phyloP scores from a whole-genome alignment of 345 rosid species.

The Iberis pinnata region DNA sequence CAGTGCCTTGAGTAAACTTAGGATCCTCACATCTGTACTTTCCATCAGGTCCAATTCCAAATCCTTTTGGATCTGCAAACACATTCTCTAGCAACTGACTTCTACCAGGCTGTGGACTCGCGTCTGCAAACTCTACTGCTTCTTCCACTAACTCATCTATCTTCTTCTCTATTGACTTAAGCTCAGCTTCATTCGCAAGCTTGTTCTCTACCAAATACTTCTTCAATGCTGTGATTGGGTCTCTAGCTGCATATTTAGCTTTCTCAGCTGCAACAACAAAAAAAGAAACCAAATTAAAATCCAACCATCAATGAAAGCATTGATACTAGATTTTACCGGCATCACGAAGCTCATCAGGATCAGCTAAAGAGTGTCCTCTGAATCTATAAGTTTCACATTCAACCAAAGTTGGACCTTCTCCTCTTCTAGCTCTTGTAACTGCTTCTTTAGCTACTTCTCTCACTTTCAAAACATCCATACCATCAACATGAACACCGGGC shows the following conservation, averaged over 20 bases:
- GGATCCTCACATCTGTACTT: slow-evolving; percentile 80
- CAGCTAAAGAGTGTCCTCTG: slow-evolving; percentile 91
- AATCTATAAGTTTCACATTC: slow-evolving; percentile 88
- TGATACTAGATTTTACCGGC: slow-evolving; percentile 36
- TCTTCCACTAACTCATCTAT: slow-evolving; percentile 68
- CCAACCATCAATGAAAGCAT: not conserved
- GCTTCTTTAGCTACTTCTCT: slow-evolving; percentile 81
- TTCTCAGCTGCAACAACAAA: slow-evolving; percentile 75
- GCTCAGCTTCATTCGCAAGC: slow-evolving; percentile 53
- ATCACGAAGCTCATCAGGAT: slow-evolving; percentile 91
- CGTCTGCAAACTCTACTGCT: slow-evolving; percentile 76
- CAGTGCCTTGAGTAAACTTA: slow-evolving; percentile 78
- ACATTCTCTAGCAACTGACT: slow-evolving; percentile 79
- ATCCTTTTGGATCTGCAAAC: slow-evolving; percentile 84
- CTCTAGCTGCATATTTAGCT: slow-evolving; percentile 69
- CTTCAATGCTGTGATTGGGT: slow-evolving; percentile 68
- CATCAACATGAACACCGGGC: slow-evolving; percentile 83
- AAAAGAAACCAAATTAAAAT: not conserved
- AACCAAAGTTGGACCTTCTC: slow-evolving; percentile 82
- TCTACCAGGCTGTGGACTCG: slow-evolving; percentile 55
- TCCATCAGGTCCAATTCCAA: slow-evolving; percentile 73
- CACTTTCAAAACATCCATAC: slow-evolving; percentile 86
- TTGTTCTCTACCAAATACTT: slow-evolving; percentile 56
- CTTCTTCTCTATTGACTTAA: slow-evolving; percentile 72
- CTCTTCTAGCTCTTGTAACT: slow-evolving; percentile 67